phyloP scores from a whole-genome alignment of 768 basidiomycete genomes.

The Hypsizygus marmoreus region DNA sequence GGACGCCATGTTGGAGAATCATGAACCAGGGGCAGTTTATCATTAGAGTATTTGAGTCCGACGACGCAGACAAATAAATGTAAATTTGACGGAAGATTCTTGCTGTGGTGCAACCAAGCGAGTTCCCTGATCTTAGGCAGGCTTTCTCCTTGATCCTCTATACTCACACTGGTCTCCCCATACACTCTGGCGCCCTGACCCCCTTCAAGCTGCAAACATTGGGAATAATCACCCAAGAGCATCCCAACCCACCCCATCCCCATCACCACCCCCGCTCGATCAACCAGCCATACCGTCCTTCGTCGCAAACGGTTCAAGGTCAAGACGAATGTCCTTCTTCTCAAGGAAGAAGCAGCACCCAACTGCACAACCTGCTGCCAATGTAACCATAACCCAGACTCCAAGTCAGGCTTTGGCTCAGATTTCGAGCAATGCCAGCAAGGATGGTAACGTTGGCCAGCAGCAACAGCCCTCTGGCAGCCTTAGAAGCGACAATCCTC shows the following conservation, averaged over 20 bases:
- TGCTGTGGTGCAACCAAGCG: too few species aligned
- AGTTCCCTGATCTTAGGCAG: conserved; percentile 8
- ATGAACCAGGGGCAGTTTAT: too few species aligned
- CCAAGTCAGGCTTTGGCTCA: conserved; percentile 72
- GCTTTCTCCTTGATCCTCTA: conserved; percentile 1
- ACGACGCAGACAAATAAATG: not conserved
- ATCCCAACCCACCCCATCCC: conserved; percentile 10
- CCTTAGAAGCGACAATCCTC: conserved; percentile 16
- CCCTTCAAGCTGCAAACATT: conserved; percentile 12
- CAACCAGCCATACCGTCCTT: conserved; percentile 68
- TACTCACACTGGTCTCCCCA: not conserved
- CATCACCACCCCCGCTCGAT: conserved; percentile 18
- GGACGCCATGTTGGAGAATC: too few species aligned
- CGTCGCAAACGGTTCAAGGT: conserved; percentile 56
- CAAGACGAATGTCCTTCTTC: conserved; percentile 92
- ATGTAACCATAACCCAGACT: conserved; percentile 61
- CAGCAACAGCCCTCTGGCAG: conserved; percentile 22
- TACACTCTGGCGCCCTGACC: conserved; percentile 10
- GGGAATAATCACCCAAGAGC: conserved; percentile 23
- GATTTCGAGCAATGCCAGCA: conserved; percentile 36
- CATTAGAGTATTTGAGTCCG: too few species aligned
- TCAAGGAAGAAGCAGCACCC: conserved; percentile 79
- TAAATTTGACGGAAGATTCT: conserved; percentile 11
- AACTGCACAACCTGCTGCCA: conserved; percentile 42
- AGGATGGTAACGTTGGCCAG: conserved; percentile 23